A percentile compares a stretch with the other conserved stretches of the same genome.
Evolutionary conservation across 371 early-diverging fungal genomes (phyloP).

Genomic region (Conidiobolus incongruus): DNA sequence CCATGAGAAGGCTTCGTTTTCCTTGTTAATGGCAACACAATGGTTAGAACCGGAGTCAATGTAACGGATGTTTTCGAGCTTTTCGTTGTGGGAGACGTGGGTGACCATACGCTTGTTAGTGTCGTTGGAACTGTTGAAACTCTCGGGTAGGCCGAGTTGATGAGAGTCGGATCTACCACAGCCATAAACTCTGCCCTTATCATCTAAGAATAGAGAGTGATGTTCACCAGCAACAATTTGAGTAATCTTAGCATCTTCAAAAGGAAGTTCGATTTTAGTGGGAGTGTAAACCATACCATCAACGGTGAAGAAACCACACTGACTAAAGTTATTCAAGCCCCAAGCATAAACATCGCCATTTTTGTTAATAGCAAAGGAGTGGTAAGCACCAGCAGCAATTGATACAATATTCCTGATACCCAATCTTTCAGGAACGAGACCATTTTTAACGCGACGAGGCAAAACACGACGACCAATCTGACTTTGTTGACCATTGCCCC

Average conservation of each 20-base stretch:
- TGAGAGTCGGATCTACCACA: constrained; percentile 82
- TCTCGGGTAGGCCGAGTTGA: constrained; percentile 63
- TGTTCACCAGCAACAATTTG: constrained; percentile 75
- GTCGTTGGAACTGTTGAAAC: constrained; percentile 6
- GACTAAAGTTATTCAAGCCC: constrained; percentile 92
- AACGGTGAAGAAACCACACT: constrained; percentile 43
- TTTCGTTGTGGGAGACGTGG: constrained; percentile 3
- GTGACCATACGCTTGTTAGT: constrained; percentile 9
- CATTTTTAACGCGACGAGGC: neutral
- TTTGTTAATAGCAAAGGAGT: constrained; percentile 55
- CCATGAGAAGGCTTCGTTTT: constrained; percentile 68
- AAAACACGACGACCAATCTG: constrained; percentile 1
- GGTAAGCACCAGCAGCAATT: constrained; percentile 74
- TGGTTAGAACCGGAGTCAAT: constrained; percentile 79
- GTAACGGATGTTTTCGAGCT: constrained; percentile 11
- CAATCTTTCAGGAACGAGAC: constrained; percentile 7
- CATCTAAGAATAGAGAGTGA: constrained; percentile 54
- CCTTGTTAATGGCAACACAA: constrained; percentile 36
- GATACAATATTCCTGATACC: constrained; percentile 27
- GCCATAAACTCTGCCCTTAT: constrained; percentile 45
- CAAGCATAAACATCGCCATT: constrained; percentile 50
- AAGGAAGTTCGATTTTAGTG: constrained; percentile 18
- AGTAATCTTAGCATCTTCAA: constrained; percentile 14
- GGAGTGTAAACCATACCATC: constrained; percentile 13
- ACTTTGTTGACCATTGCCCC: constrained; percentile 3